phyloP scores from a whole-genome alignment of 192 early-diverging fungal genomes.

The Linnemannia elongata region DNA sequence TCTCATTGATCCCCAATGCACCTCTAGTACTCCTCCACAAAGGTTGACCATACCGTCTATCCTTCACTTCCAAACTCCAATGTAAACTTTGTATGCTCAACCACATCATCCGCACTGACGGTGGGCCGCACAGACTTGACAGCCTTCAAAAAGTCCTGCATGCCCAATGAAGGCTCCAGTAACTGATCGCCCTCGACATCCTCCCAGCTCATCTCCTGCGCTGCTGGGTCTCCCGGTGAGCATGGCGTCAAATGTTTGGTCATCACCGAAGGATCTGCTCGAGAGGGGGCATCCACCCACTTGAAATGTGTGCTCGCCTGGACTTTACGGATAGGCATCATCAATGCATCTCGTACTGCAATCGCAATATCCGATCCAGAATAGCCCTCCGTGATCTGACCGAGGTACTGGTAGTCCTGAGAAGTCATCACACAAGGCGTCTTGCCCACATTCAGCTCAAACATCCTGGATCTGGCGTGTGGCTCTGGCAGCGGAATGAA shows the following conservation, averaged over 20 bases:
- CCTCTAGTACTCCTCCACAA: neutral
- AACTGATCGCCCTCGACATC: conserved; percentile 85
- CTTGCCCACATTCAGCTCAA: conserved; percentile 90
- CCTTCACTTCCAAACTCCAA: conserved; percentile 76
- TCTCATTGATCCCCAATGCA: neutral
- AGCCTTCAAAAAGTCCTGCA: conserved; percentile 87
- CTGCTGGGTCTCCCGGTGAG: conserved; percentile 90
- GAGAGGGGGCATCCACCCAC: conserved; percentile 70
- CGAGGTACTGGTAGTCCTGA: conserved; percentile 81
- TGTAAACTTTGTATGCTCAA: conserved; percentile 88
- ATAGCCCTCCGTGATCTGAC: conserved; percentile 87
- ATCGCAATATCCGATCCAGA: conserved; percentile 96
- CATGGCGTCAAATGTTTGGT: conserved; percentile 85
- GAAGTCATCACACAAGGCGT: conserved; percentile 83
- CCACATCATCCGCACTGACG: conserved; percentile 85
- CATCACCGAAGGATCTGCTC: conserved; percentile 60
- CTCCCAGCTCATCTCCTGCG: conserved; percentile 89
- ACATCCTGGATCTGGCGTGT: conserved; percentile 88
- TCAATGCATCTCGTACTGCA: conserved; percentile 93
- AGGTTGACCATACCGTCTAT: neutral
- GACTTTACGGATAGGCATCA: conserved; percentile 96
- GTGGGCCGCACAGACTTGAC: conserved; percentile 80
- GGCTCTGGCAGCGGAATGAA: conserved; percentile 96
- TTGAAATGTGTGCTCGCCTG: conserved; percentile 96
- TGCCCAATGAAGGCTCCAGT: conserved; percentile 87